Evolutionary conservation across 179 eudicot genomes (phyloP), one percentile per base, ranked within the genome.

Genomic region (Gypsophila paniculata): DNA sequence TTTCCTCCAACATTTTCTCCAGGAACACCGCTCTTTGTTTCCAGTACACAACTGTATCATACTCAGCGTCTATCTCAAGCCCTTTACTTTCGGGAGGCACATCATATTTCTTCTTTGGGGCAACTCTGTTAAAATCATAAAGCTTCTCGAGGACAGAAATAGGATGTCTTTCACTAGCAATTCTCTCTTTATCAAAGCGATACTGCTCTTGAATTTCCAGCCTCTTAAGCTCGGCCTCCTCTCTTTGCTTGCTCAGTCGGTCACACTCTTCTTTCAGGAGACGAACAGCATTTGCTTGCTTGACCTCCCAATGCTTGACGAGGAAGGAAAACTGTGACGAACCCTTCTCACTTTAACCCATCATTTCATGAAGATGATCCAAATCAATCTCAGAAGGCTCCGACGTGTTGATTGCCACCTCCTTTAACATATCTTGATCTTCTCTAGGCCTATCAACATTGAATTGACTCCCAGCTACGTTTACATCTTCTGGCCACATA

Each of bases 281-380:
- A 10, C 95, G 86, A 51, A 84, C 92, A 8, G 86, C 96, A 72
- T 92, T 88, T 0, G 89, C 90, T 71, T 92, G 98, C 74, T 82
- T 92, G 75, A 82, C 86, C 68, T 93, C 93, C 93, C 95, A 93
- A 64, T 88, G 83, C 78, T 89, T 86, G 5, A 93, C 84, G 42
- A 90, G 84, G 60, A 78, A 76, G 1, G 92, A 72, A 38, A 90
- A 76, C 61, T 92, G 98, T 46, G 89, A 86, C 25, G 89, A 85
- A 11, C 96, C 96, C 69, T 87, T 90, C 29, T 87, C 94, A 57
- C 92, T 92, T 38, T 87, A 82, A 69, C 71, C 76, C 2, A 80
- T 87, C 58, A 92, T 80, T 70, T 88, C 90, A 55, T 77, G 10
- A 6, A 92, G 92, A 67, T 86, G 83, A 57, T 86, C 85, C 52